These are phyloP conservation scores for Eucalyptus camaldulensis DNA, from an alignment of 345 rosid genomes.

Conservation along the genomic window DNA sequence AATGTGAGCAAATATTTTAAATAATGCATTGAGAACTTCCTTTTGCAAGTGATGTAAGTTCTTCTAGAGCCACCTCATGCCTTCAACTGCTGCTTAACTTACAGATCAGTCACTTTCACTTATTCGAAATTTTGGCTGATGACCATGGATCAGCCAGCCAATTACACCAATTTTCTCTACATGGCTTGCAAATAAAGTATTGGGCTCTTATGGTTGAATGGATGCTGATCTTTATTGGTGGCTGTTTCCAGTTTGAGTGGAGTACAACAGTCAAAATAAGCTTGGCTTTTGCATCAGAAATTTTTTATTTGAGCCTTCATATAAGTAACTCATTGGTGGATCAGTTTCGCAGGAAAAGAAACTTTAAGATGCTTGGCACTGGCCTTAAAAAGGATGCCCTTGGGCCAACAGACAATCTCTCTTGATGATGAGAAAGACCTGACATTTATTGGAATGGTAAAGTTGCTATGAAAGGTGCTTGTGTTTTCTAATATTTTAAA, in stretches of 20 bases:
- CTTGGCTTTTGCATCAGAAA: background rate
- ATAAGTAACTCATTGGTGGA: constrained; percentile 8
- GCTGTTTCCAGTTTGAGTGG: background rate
- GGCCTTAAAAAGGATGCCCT: constrained; percentile 77
- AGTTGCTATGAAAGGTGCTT: constrained; percentile 33
- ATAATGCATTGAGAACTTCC: background rate
- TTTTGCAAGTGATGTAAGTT: background rate
- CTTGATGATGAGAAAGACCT: constrained; percentile 84
- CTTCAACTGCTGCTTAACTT: background rate
- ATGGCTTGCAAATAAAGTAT: background rate
- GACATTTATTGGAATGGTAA: constrained; percentile 99
- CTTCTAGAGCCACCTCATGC: background rate
- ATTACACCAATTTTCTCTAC: background rate
- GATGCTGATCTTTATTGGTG: background rate
- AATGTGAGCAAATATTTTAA: background rate
- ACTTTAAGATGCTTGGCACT: constrained; percentile 88
- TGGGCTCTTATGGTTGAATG: background rate
- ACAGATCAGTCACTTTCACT: background rate
- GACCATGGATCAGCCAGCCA: background rate
- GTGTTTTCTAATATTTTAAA: background rate
- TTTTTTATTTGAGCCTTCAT: background rate
- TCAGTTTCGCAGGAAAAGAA: constrained; percentile 95
- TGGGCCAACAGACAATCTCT: constrained; percentile 59
- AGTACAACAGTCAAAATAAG: background rate
- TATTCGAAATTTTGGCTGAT: background rate